Evolutionary conservation across 2,329 filamentous ascomycete species (phyloP), one percentile per base, ranked within the genome.

Genomic region (Plenodomus biglobosus): DNA sequence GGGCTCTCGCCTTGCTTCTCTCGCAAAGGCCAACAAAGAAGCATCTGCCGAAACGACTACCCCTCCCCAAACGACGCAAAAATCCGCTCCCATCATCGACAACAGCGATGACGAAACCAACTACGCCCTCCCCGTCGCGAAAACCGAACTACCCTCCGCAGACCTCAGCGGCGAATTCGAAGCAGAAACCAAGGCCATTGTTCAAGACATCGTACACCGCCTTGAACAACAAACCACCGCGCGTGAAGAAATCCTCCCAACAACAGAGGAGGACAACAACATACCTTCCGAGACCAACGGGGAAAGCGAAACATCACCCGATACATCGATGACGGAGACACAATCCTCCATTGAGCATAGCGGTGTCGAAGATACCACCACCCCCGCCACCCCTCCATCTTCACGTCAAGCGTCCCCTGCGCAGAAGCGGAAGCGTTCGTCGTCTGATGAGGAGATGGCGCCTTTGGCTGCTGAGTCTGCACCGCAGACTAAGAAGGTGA

Each of bases 91-190:
- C 13, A 22, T 47, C 17, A 38, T 47, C 11, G 27, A 38, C 20
- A 13, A 47, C 13, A 38, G 44, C 27, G 39, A 47, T n/a, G 39
- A 47, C 3, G 44, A 47, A 18, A 22, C 34, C 1, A 18, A 47
- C 34, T 47, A 47, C 15, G n/a, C 18, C 3, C 35, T 47, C 8
- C 39, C 44, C 8, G 17, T 17, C 15, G 3, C 18, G 4, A 4
- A 3, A 2, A 32, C 40, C 1, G 19, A 16, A 20, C 15, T 42
- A 13, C 30, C 30, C 17, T 30, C 36, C 6, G 3, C 35, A 15
- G 8, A 32, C 3, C 3, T 32, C 11, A 6, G 15, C 11, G 27
- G 27, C 13, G 27, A 32, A 11, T 32, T 32, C 15, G 27, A 32
- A 15, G 15, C 8, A 15, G 27, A 20, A n/a, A 8, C 6, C n/a